Evolutionary conservation across 805 yeast species (phyloP), one percentile per base, ranked within the genome.

Genomic region (Candida pseudofarinosa): DNA sequence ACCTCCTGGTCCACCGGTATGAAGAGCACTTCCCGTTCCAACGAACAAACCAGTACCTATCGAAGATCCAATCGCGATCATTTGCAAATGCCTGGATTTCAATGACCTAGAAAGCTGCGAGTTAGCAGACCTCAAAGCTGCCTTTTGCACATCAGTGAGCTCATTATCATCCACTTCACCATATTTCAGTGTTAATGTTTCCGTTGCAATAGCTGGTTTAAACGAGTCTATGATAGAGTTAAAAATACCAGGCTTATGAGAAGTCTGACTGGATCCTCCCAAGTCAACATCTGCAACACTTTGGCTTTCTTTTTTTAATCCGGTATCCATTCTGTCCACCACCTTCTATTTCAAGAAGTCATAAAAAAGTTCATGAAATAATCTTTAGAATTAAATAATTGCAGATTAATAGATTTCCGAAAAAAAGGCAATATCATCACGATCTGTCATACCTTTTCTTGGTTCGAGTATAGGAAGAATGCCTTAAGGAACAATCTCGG

Each of bases 1-100:
- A 33, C 81, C 78, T 3, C 80, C 83, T 4, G 85, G 83, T 35
- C 87, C 87, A 50, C 85, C 86, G 14, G 76, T 69, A 34, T 56
- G 59, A 46, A 82, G 62, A 14, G 39, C 39, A 26, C 42, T 35
- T 19, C 48, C 87, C 2, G 85, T 75, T 46, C 85, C 85, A 38
- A 82, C 76, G 46, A 81, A 80, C 43, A 82, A 62, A 56, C 88
- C 87, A 2, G 86, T 80, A 45, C 87, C 87, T 32, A 82, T 77
- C 34, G 82, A 73, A 37, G 85, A 81, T 33, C 86, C 86, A 36
- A 83, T 77, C 30, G 87, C 80, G 47, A 83, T 75, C 77, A 83
- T 80, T 50, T 80, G 80, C 53, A 82, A 58, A 52, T 81, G 86
- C 55, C 88, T 74, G 35, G 66, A 60, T 51, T 78, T 79, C 55